Evolutionary conservation across 208 protist genomes (phyloP), one percentile per base, ranked within the genome.

Genomic region (Herpetomonas tarakana): DNA sequence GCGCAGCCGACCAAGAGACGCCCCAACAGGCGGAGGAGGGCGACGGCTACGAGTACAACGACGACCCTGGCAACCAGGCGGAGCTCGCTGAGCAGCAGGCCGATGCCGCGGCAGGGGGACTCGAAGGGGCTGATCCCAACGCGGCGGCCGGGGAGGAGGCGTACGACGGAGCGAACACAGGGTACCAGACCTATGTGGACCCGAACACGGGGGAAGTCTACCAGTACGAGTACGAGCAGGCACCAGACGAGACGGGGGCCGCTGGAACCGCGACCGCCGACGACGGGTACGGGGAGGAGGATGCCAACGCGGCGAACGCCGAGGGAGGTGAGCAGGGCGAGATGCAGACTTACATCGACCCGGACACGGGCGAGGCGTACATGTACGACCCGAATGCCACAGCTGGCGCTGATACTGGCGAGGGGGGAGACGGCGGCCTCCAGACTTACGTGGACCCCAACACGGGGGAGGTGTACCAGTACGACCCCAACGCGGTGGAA

Each of bases 381-480:
- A 65, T 73, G 35, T 78, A 78, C 57, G 60, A 62, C 6, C 41
- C 31, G n/a, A 16, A 45, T 18, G 52, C 19, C 4, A 29, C 7
- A 21, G 26, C 21, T n/a, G 51, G 22, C 16, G 58, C 41, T 9
- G 41, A 30, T 3, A 52, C 52, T 3, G 12, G 14, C 16, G 2
- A 60, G 27, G 44, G 16, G 28, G 63, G 35, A 41, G 44, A 7
- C 11, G 44, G 21, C 0, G 53, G 22, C 16, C 62, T 66, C 45
- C 58, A 79, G 16, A 67, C 60, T 26, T 83, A 77, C 64, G 65
- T 76, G 22, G 76, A 78, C 47, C 67, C 58, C 1, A 52, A 55
- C 0, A 70, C 74, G 0, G 74, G 74, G n/a, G 65, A 76, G 38
- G 58, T 52, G n/a, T 81, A 77, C 28, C 61, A 76, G 52, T 74